Conservation (phyloP, 208 protist genomes). For the Leishmania guyanensis region DNA sequence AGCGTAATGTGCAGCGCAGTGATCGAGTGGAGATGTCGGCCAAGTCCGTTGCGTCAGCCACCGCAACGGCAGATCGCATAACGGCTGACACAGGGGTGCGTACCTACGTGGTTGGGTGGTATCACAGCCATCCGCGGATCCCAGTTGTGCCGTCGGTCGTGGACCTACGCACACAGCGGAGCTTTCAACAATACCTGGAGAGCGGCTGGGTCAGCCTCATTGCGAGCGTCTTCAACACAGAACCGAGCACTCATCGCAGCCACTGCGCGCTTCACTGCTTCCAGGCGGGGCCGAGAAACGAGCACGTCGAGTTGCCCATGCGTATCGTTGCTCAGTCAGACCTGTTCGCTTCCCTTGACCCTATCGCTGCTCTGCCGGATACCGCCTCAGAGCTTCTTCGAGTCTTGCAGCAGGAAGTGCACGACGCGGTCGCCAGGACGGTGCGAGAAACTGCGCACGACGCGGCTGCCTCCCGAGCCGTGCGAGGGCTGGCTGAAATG, state of each 20-base stretch:
- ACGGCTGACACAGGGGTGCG: slow-evolving; percentile 23
- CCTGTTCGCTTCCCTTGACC: slow-evolving; percentile 8
- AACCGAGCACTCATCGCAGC: slow-evolving; percentile 28
- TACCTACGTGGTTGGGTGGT: slow-evolving; percentile 85
- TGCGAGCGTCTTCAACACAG: slow-evolving; percentile 80
- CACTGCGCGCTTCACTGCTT: slow-evolving; percentile 72
- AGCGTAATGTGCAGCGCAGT: slow-evolving; percentile 67
- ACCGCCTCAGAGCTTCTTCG: slow-evolving; percentile 22
- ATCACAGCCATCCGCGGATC: slow-evolving; percentile 89
- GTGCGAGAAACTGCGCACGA: slow-evolving; percentile 26
- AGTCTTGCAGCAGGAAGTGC: slow-evolving; percentile 36
- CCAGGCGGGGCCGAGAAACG: slow-evolving; percentile 42
- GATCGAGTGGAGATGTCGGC: slow-evolving; percentile 80
- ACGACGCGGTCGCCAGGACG: slow-evolving; percentile 34
- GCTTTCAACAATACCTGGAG: slow-evolving; percentile 72
- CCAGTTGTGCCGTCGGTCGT: slow-evolving; percentile 70
- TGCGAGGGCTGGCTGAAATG: slow-evolving; percentile 39
- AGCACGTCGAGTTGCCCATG: slow-evolving; percentile 56
- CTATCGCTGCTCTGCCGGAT: slow-evolving; percentile 15
- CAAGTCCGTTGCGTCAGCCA: slow-evolving; percentile 54
- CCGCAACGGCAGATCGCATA: slow-evolving; percentile 60
- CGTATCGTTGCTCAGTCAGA: slow-evolving; percentile 36
- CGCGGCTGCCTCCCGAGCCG: slow-evolving; percentile 33
- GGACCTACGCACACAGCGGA: slow-evolving; percentile 77
- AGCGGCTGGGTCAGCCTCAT: slow-evolving; percentile 86